Evolutionary conservation across 116 monocot genomes (phyloP), one percentile per base, ranked within the genome.

Genomic region (Papilionanthe hybrid): DNA sequence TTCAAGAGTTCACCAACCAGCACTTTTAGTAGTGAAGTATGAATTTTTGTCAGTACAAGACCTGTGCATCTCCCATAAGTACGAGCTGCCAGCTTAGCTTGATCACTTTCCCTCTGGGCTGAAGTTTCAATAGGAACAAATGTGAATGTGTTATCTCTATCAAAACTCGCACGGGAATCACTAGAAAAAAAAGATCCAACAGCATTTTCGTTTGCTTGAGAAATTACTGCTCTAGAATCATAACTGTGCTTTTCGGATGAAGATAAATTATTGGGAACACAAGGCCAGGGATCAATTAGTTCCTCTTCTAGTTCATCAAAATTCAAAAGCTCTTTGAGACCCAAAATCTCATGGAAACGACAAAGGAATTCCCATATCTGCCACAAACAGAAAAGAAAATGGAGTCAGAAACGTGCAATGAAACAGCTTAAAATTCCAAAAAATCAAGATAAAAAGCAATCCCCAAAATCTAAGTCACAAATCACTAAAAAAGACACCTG

Each of bases 301-400:
- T 99, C 99, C 42, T 90, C 88, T 83, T 95, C 99, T 45, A 99
- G 83, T 65, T 95, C 90, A 79, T 91, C 93, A 87, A 88, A 84
- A 30, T 86, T 83, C 23, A 92, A 82, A 82, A 89, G 78, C 82
- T 89, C 93, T 77, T 88, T 90, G 12, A 99, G 87, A 53, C 90
- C 99, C 81, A 99, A 85, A 78, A 90, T 58, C 37, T 93, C 95
- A 88, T 89, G 79, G 81, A 99, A 99, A 66, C 99, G 93, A 79
- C 92, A 90, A 15, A 93, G 83, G 18, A 92, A 88, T 56, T 99
- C 99, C 93, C 93, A 93, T 84, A 95, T 88, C 99, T 99, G 76
- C 56, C 45, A 85, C 9, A n/a, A 56, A 44, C 80, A 78, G 50
- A 89, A 41, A 56, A 75, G 0, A 72, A 48, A 20, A 53, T 15